phyloP scores from a whole-genome alignment of 2,329 filamentous ascomycete species.

The Coniochaeta hoffmannii region DNA sequence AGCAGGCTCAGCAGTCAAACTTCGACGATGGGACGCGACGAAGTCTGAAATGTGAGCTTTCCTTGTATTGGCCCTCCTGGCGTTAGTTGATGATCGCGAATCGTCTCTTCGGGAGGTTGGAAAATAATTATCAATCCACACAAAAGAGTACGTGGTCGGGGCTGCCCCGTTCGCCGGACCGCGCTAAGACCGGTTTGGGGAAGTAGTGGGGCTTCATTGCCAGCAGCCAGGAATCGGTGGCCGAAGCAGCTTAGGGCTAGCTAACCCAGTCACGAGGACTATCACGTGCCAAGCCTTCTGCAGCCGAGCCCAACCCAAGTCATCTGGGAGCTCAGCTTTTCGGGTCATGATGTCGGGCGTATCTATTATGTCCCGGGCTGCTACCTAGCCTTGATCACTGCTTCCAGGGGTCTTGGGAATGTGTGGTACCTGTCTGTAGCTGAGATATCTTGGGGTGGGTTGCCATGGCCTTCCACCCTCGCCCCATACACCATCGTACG shows the following conservation, averaged over 20 bases:
- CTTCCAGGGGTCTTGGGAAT: too few relatives aligned
- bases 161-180: neutral
- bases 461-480: too few relatives aligned
- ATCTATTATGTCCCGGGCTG: too few relatives aligned
- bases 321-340: too few relatives aligned
- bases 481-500: too few relatives aligned
- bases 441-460: too few relatives aligned
- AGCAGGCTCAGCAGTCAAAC: slow-evolving; percentile 13
- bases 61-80: slow-evolving; percentile 10
- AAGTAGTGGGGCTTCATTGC: slow-evolving; percentile 1
- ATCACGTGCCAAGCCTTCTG: neutral
- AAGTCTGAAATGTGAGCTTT: slow-evolving; percentile 11
- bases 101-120: slow-evolving; percentile 7
- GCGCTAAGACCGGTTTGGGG: slow-evolving; percentile 4
- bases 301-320: too few relatives aligned
- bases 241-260: slow-evolving; percentile 4
- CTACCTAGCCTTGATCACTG: too few relatives aligned
- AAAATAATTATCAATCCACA: slow-evolving; percentile 15
- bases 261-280: slow-evolving; percentile 4
- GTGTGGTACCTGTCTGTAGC: too few relatives aligned
- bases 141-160: slow-evolving; percentile 4
- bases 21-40: slow-evolving; percentile 13
- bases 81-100: slow-evolving; percentile 13
- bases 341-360: too few relatives aligned
- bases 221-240: neutral